Evolutionary conservation across 116 monocot species (phyloP).

Genomic region (Thalassia testudinum): DNA sequence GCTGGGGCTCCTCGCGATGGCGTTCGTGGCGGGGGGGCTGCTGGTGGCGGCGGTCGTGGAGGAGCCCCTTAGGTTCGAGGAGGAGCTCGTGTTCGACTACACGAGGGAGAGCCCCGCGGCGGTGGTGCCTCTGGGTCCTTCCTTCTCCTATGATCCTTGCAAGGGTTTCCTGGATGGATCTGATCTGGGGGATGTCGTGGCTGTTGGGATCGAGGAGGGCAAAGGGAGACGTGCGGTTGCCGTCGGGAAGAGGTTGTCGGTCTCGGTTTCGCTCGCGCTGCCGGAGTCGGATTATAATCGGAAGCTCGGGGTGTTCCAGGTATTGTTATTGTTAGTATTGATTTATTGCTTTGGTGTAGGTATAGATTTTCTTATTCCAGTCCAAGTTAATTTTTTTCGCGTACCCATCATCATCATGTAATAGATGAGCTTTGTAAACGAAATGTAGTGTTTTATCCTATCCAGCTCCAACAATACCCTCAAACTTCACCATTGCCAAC

Average conservation of each 20-base stretch:
- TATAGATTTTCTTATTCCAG: too few relatives aligned
- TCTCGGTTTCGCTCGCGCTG: conserved; percentile 50
- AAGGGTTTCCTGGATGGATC: conserved; percentile 2
- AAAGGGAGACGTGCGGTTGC: conserved; percentile 10
- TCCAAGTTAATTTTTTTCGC: too few relatives aligned
- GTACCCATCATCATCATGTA: too few relatives aligned
- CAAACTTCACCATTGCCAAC: too few relatives aligned
- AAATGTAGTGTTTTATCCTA: too few relatives aligned
- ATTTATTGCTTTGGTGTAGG: too few relatives aligned
- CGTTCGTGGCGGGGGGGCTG: conserved; percentile 38
- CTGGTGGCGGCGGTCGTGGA: conserved; percentile 30
- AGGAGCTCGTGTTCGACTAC: conserved; percentile 77
- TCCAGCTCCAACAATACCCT: too few relatives aligned
- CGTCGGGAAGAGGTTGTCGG: conserved; percentile 32
- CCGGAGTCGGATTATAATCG: conserved; percentile 86
- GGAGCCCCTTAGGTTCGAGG: conserved; percentile 37
- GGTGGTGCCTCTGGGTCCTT: conserved; percentile 44
- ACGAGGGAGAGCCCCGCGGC: conserved; percentile 69
- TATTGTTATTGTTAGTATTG: conserved; percentile 13
- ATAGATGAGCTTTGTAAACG: too few relatives aligned
- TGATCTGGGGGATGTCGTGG: conserved; percentile 3
- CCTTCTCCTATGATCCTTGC: conserved; percentile 11
- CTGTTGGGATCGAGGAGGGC: neutral
- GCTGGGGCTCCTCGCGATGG: conserved; percentile 24
- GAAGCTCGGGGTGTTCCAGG: conserved; percentile 91